A percentile compares a stretch with the other conserved stretches of the same genome.
Conservation (phyloP, 495 filamentous ascomycete species). For the Talaromyces adpressus region DNA sequence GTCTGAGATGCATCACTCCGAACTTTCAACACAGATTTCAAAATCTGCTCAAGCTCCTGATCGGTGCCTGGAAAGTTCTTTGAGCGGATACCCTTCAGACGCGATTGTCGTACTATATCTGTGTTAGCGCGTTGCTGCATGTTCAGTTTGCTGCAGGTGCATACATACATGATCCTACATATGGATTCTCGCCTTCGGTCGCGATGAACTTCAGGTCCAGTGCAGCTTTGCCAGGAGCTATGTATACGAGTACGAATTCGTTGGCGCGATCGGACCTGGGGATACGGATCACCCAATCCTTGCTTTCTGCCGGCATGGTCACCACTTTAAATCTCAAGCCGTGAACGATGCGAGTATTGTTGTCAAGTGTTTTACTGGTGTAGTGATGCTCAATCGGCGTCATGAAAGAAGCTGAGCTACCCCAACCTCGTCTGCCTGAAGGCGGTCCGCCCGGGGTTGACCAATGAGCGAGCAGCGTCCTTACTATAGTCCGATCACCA, state of each 20-base stretch:
- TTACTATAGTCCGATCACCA: not conserved
- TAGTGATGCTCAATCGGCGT: not conserved
- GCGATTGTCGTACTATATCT: constrained; percentile 37
- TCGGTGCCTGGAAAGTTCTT: constrained; percentile 48
- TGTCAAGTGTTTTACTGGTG: not conserved
- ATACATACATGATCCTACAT: constrained; percentile 46
- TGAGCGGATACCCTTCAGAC: constrained; percentile 35
- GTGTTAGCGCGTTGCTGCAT: constrained; percentile 15
- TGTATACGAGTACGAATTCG: constrained; percentile 52
- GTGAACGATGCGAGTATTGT: too few relatives aligned
- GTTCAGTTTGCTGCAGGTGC: constrained; percentile 10
- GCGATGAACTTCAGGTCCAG: constrained; percentile 59
- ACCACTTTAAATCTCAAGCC: not conserved
- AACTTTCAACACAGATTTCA: constrained; percentile 31
- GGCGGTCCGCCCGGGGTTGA: not conserved
- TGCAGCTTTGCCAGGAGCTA: constrained; percentile 35
- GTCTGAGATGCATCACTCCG: constrained; percentile 9
- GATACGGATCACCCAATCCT: constrained; percentile 41
- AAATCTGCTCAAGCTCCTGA: constrained; percentile 49
- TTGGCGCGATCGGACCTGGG: constrained; percentile 45
- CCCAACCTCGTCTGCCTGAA: not conserved
- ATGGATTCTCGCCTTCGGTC: constrained; percentile 62
- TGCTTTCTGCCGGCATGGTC: constrained; percentile 1
- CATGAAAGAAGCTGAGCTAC: not conserved
- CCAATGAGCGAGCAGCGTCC: not conserved